phyloP scores from a whole-genome alignment of 2,329 filamentous ascomycete genomes.

The Fusarium verrucosum region DNA sequence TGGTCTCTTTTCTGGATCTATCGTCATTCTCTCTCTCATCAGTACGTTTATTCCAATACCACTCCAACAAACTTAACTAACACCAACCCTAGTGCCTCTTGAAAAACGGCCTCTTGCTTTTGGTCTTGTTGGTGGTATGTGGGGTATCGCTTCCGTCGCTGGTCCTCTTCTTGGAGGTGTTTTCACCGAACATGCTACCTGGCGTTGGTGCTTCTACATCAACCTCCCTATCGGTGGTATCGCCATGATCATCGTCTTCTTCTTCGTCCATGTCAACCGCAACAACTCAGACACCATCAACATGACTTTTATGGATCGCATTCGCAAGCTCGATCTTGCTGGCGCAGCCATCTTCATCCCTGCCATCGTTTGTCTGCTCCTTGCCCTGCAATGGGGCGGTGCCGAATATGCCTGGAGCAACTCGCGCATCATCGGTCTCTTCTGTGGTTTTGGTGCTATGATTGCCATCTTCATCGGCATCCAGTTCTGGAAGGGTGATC shows the following conservation, averaged over 20 bases:
- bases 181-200: constrained; percentile 59
- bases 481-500: constrained; percentile 55
- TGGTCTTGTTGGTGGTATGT: constrained; percentile 65
- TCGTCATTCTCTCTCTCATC: constrained; percentile 58
- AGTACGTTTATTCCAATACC: constrained; percentile 38
- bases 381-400: constrained; percentile 68
- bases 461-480: constrained; percentile 58
- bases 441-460: constrained; percentile 59
- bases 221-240: constrained; percentile 59
- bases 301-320: constrained; percentile 49
- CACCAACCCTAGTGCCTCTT: constrained; percentile 56
- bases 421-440: constrained; percentile 60
- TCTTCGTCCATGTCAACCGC: constrained; percentile 56
- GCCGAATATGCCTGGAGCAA: constrained; percentile 60
- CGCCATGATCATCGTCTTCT: constrained; percentile 58
- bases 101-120: constrained; percentile 63
- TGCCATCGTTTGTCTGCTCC: constrained; percentile 61
- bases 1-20: constrained; percentile 60
- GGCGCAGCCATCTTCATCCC: constrained; percentile 63
- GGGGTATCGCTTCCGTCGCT: constrained; percentile 62
- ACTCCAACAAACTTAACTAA: background rate
- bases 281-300: constrained; percentile 47
- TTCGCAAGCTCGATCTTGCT: constrained; percentile 59
- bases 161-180: constrained; percentile 62
- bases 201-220: constrained; percentile 63